phyloP scores from a whole-genome alignment of 139 green algal species.

The Parachlorella kessleri region DNA sequence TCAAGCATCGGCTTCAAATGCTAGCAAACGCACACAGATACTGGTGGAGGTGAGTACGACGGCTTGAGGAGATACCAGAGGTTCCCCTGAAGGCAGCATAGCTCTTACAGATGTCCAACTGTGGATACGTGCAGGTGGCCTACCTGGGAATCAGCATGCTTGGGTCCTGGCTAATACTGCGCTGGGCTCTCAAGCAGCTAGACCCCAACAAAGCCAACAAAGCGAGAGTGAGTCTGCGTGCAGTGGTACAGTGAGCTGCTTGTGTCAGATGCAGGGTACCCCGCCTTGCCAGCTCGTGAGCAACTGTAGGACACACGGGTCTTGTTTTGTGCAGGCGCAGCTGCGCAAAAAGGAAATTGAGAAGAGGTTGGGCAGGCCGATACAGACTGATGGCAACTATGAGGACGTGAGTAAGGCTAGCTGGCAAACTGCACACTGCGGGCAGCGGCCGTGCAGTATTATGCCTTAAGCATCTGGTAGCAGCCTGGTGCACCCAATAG shows the following conservation, averaged over 20 bases:
- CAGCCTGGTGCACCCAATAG: too few relatives aligned
- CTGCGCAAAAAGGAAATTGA: conserved; percentile 44
- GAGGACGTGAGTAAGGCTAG: conserved; percentile 34
- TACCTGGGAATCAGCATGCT: conserved; percentile 50
- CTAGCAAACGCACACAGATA: too few relatives aligned
- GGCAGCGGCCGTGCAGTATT: background rate
- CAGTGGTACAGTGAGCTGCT: too few relatives aligned
- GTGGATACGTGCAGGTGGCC: conserved; percentile 29
- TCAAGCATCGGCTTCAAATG: too few relatives aligned
- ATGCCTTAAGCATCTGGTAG: too few relatives aligned
- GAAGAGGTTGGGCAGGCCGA: conserved; percentile 31
- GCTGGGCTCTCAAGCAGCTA: conserved; percentile 44
- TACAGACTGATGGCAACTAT: conserved; percentile 48
- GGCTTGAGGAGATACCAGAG: too few relatives aligned
- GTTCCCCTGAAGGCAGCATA: too few relatives aligned
- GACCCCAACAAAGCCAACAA: conserved; percentile 37
- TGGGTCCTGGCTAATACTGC: conserved; percentile 43
- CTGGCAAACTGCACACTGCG: too few relatives aligned
- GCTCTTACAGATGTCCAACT: too few relatives aligned
- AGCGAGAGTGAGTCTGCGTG: background rate
- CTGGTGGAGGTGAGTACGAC: too few relatives aligned
- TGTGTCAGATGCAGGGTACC: background rate
- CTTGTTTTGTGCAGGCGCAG: conserved; percentile 20
- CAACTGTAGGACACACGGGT: background rate
- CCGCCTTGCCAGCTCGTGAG: background rate